Base-by-base conservation (phyloP, 2,329 filamentous ascomycete genomes). In the Botrytis fragariae region DNA sequence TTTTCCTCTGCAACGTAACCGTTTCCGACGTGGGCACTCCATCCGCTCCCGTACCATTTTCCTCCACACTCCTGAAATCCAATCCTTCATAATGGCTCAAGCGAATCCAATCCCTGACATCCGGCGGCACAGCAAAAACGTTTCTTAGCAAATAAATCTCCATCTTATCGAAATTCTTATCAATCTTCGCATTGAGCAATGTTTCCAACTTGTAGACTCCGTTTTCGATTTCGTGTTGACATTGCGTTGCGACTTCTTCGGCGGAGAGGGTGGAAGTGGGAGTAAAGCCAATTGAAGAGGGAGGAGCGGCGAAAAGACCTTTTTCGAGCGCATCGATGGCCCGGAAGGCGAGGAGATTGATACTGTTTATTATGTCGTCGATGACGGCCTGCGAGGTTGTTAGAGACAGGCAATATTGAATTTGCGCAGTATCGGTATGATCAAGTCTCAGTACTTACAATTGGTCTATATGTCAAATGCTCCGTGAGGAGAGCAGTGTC, bases 281-380 rank as follows among this genome's bases (percentile, higher is more conserved):
- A 85, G 87, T 87, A 84, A 98, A 98, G n/a, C 96, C 96, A 48
- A 99, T 88, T 22, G 89, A 87, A 39, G 91, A 86, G 0, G 95
- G 92, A 1, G 92, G 89, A 4, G 92, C 91, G 69, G 88, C 87
- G 67, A 93, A 86, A 32, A 99, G 90, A 1, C 93, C 93, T 72
- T 90, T 89, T 83, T 98, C 96, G 77, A 98, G 90, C 74, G 92
- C 93, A 79, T 93, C 93, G 79, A 97, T 91, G 71, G 94, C 95
- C 82, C 92, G 92, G 83, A 97, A 96, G 79, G 96, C 92, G 79
- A 98, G 89, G 80, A 95, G 93, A 85, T 98, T 99, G 82, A 98
- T 90, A 72, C 92, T 93, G 86, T 98, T 98, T 85, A 98, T 97
- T 79, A 98, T 95, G 84, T 98, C 95, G 88, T 99, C 96, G 80